Evolutionary conservation across 768 basidiomycete species (phyloP).

Genomic region (Termitomyces sp.): DNA sequence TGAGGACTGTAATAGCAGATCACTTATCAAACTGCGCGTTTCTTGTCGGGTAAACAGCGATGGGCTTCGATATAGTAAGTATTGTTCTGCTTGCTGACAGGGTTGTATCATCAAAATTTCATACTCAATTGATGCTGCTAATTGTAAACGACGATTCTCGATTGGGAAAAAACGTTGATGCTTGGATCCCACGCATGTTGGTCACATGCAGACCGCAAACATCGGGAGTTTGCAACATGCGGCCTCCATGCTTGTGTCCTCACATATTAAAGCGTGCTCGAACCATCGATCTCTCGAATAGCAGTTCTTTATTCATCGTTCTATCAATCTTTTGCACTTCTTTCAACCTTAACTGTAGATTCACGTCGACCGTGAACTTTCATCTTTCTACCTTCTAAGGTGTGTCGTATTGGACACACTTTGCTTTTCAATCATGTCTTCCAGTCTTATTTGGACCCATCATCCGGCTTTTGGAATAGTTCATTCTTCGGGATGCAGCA

Average conservation of each 20-base stretch:
- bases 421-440: neutral
- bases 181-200: neutral
- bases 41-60: neutral
- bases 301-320: neutral
- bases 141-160: neutral
- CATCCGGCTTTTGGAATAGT: constrained; percentile 13
- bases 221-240: neutral
- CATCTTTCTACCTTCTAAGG: neutral
- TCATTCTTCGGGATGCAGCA: constrained; percentile 10
- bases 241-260: neutral
- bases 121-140: neutral
- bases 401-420: neutral
- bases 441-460: constrained; percentile 8
- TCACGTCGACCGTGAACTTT: constrained; percentile 1
- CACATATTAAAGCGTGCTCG: neutral
- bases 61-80: neutral
- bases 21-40: neutral
- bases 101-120: neutral
- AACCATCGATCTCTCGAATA: neutral
- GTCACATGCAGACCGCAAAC: neutral
- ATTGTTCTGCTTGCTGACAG: neutral
- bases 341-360: neutral
- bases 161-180: neutral
- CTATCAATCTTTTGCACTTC: neutral
- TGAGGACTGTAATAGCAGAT: too few species aligned